Conservation (phyloP, 169 alveolate species). For the Plasmodium inui region DNA sequence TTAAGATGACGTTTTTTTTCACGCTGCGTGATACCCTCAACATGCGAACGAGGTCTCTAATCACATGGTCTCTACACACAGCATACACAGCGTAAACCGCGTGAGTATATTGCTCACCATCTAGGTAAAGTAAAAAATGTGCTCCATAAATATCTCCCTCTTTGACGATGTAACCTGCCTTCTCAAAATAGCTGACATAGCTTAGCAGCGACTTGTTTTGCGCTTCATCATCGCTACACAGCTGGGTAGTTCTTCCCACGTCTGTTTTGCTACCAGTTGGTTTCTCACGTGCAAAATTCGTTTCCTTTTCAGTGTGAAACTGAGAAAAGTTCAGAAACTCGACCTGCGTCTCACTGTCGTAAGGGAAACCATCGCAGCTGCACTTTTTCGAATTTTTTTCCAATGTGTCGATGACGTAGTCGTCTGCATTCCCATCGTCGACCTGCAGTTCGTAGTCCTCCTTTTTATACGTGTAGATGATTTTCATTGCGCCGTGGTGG, state of each 20-base stretch:
- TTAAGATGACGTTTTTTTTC: slow-evolving; percentile 52
- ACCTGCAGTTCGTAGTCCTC: slow-evolving; percentile 37
- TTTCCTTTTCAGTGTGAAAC: background rate
- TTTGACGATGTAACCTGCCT: slow-evolving; percentile 14
- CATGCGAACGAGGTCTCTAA: slow-evolving; percentile 44
- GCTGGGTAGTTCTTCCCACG: background rate
- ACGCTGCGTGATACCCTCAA: slow-evolving; percentile 30
- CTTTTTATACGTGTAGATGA: slow-evolving; percentile 39
- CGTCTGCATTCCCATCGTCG: slow-evolving; percentile 44
- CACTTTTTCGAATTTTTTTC: slow-evolving; percentile 53
- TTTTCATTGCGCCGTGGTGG: slow-evolving; percentile 22
- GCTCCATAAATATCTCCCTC: slow-evolving; percentile 59
- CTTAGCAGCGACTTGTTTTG: background rate
- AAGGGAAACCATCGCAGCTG: background rate
- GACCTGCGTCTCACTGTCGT: slow-evolving; percentile 5
- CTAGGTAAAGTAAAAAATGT: slow-evolving; percentile 48
- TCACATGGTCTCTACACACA: background rate
- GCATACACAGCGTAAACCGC: slow-evolving; percentile 46
- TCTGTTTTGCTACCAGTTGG: background rate
- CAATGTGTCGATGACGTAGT: slow-evolving; percentile 15
- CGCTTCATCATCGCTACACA: background rate
- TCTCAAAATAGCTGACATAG: slow-evolving; percentile 27
- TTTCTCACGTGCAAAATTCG: background rate
- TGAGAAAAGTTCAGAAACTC: slow-evolving; percentile 55
- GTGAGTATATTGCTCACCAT: slow-evolving; percentile 49